phyloP scores from a whole-genome alignment of 768 basidiomycete species.

The Pseudohyphozyma bogoriensis region DNA sequence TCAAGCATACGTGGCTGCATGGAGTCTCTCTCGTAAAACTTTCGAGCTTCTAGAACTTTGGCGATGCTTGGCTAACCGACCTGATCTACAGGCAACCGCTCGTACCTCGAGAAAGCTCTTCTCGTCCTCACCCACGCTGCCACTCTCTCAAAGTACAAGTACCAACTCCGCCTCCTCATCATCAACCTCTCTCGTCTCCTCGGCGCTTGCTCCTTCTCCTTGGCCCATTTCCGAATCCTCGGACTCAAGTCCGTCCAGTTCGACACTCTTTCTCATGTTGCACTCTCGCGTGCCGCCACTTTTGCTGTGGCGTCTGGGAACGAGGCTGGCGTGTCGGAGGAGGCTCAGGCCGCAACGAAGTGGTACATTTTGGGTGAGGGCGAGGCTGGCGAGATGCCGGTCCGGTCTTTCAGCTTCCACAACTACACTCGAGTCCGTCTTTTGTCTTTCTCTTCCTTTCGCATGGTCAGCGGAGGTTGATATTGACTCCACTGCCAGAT shows the following conservation, averaged over 20 bases:
- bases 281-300: constrained; percentile 64
- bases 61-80: background rate
- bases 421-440: constrained; percentile 60
- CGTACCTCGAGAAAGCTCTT: constrained; percentile 55
- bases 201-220: constrained; percentile 58
- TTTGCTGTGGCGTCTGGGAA: constrained; percentile 72
- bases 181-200: constrained; percentile 73
- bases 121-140: constrained; percentile 62
- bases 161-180: constrained; percentile 63
- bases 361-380: constrained; percentile 6
- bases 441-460: constrained; percentile 7
- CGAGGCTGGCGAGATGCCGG: constrained; percentile 20
- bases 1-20: constrained; percentile 48
- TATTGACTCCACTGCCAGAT: constrained; percentile 46
- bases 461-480: background rate
- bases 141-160: constrained; percentile 64
- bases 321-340: constrained; percentile 67
- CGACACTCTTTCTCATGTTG: constrained; percentile 76
- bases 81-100: constrained; percentile 44
- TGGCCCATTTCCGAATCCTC: constrained; percentile 69
- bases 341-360: constrained; percentile 33
- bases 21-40: constrained; percentile 27
- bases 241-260: constrained; percentile 76
- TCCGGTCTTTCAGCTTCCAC: constrained; percentile 9
- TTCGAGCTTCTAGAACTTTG: background rate